Percentiles rank a stretch among this genome's conserved stretches.
These are phyloP conservation scores for Stenogyne calaminthoides DNA, from an alignment of 305 asterid species.

Conservation along the genomic window DNA sequence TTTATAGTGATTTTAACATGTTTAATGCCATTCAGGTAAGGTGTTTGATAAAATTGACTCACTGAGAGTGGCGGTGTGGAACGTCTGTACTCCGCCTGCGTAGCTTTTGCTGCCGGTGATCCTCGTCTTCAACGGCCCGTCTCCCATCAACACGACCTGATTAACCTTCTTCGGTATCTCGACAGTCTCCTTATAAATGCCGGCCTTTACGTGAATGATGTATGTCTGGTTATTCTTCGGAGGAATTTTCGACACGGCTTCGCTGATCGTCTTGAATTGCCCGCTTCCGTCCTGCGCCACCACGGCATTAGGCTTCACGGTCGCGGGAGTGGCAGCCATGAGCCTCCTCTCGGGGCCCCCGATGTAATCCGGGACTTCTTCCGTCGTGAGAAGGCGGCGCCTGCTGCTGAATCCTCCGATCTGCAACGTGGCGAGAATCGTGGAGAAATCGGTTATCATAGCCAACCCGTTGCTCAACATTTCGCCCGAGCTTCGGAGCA, in stretches of 20 bases:
- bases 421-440: conserved; percentile 39
- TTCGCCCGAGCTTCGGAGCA: conserved; percentile 49
- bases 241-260: conserved; percentile 47
- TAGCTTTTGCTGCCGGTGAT: conserved; percentile 63
- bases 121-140: conserved; percentile 70
- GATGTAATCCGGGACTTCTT: conserved; percentile 31
- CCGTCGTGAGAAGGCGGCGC: conserved; percentile 38
- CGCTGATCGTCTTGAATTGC: conserved; percentile 50
- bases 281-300: conserved; percentile 83
- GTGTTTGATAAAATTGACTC: conserved; percentile 23
- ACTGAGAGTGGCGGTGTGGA: conserved; percentile 58
- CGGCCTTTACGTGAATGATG: conserved; percentile 64
- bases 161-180: conserved; percentile 42
- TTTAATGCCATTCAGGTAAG: not conserved
- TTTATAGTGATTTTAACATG: too few relatives aligned
- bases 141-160: conserved; percentile 65
- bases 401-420: conserved; percentile 38
- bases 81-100: conserved; percentile 52
- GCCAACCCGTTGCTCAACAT: conserved; percentile 85
- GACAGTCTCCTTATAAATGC: conserved; percentile 62
- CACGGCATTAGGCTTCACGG: conserved; percentile 41
- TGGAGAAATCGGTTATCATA: conserved; percentile 53
- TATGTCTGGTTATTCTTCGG: conserved; percentile 33
- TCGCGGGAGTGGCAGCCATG: conserved; percentile 25
- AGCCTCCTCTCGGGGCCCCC: conserved; percentile 36